phyloP scores from a whole-genome alignment of 306 rosid genomes.

The Canavalia ensiformis region DNA sequence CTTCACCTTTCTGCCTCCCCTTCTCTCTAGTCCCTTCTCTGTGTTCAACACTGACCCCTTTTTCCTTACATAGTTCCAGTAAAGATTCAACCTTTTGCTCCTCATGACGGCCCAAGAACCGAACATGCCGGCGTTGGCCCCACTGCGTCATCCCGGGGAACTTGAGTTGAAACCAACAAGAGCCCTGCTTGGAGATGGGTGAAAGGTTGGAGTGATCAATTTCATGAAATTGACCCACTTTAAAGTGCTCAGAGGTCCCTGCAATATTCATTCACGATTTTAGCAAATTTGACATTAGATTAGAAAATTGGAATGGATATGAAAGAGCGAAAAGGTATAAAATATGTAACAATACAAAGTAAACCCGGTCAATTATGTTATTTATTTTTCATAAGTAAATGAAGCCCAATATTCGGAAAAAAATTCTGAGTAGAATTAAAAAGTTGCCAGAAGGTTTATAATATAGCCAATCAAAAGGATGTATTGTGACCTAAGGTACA shows the following conservation, averaged over 20 bases:
- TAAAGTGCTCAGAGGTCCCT: slow-evolving; percentile 60
- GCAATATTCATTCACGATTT: slow-evolving; percentile 37
- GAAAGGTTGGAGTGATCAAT: slow-evolving; percentile 73
- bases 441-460: background rate
- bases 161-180: slow-evolving; percentile 74
- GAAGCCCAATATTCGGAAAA: background rate
- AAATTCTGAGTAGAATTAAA: background rate
- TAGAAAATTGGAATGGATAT: slow-evolving; percentile 7
- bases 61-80: slow-evolving; percentile 33
- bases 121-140: slow-evolving; percentile 78
- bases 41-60: background rate
- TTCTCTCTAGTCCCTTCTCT: slow-evolving; percentile 11
- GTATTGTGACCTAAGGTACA: slow-evolving; percentile 47
- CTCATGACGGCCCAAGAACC: slow-evolving; percentile 66
- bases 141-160: slow-evolving; percentile 77
- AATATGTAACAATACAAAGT: background rate
- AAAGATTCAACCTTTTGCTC: slow-evolving; percentile 54
- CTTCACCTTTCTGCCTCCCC: slow-evolving; percentile 49
- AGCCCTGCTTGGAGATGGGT: slow-evolving; percentile 58
- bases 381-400: background rate
- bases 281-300: slow-evolving; percentile 15
- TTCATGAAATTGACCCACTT: slow-evolving; percentile 74
- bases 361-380: background rate
- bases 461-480: slow-evolving; percentile 13
- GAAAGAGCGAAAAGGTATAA: slow-evolving; percentile 19